phyloP scores from a whole-genome alignment of 768 basidiomycete genomes.

The Strobilomyces confusus region DNA sequence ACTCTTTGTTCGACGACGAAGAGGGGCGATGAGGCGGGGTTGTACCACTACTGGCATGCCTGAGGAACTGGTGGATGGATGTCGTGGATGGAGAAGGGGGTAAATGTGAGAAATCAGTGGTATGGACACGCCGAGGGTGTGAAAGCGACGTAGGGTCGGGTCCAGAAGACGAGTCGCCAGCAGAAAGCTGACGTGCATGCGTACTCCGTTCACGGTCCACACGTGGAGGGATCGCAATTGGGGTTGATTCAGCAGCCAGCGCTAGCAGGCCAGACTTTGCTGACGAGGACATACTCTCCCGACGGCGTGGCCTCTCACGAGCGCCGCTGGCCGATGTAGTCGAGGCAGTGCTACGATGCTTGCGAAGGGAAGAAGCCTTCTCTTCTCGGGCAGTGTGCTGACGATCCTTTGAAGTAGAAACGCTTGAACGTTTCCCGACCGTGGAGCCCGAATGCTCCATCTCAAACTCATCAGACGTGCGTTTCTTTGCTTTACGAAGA shows the following conservation, averaged over 20 bases:
- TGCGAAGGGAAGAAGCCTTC: constrained; percentile 46
- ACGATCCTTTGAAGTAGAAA: constrained; percentile 29
- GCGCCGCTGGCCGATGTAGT: constrained; percentile 36
- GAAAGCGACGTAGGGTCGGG: constrained; percentile 41
- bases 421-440: constrained; percentile 45
- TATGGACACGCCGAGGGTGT: constrained; percentile 56
- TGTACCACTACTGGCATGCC: constrained; percentile 44
- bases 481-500: constrained; percentile 62
- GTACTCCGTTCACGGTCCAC: constrained; percentile 32
- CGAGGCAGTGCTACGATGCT: constrained; percentile 69
- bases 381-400: constrained; percentile 42
- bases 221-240: constrained; percentile 21
- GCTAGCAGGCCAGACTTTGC: constrained; percentile 25
- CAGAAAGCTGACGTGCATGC: constrained; percentile 66
- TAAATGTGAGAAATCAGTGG: constrained; percentile 82
- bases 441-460: constrained; percentile 65
- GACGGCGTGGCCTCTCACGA: constrained; percentile 45
- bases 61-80: constrained; percentile 80
- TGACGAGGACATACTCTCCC: constrained; percentile 45
- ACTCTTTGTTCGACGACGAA: constrained; percentile 39
- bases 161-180: constrained; percentile 63
- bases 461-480: constrained; percentile 81
- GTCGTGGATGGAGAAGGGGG: constrained; percentile 91
- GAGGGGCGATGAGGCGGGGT: constrained; percentile 32
- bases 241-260: constrained; percentile 17